A percentile compares a stretch with the other conserved stretches of the same genome.
phyloP scores from a whole-genome alignment of 768 basidiomycete species.

The Panellus pusillus region DNA sequence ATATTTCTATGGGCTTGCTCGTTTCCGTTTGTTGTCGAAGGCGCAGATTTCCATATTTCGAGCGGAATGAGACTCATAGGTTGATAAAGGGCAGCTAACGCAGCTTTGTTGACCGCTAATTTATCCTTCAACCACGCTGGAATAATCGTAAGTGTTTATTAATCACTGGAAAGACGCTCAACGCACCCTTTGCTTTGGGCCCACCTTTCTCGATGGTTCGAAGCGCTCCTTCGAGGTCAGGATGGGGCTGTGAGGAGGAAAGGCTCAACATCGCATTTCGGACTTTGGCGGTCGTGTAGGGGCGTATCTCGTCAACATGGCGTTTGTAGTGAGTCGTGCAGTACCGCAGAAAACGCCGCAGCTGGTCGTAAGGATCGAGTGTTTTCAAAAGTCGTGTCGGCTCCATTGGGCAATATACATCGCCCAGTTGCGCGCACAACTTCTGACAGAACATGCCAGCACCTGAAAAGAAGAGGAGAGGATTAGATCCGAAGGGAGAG shows the following conservation, averaged over 20 bases:
- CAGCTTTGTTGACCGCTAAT: constrained; percentile 18
- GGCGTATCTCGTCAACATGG: constrained; percentile 17
- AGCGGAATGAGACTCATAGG: constrained; percentile 28
- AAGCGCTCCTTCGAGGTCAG: constrained; percentile 17
- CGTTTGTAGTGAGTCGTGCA: constrained; percentile 26
- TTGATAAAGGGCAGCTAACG: constrained; percentile 26
- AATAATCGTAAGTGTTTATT: background rate
- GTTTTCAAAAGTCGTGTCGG: constrained; percentile 9
- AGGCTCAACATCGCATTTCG: constrained; percentile 27
- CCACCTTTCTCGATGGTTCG: no score
- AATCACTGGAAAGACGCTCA: background rate
- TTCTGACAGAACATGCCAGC: constrained; percentile 16
- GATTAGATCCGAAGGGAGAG: background rate
- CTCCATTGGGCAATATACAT: constrained; percentile 9
- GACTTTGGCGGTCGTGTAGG: constrained; percentile 3
- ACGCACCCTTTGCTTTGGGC: constrained; percentile 26
- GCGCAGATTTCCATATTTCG: constrained; percentile 27
- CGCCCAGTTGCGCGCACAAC: constrained; percentile 1
- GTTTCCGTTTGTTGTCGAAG: constrained; percentile 21
- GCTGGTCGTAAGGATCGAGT: constrained; percentile 29
- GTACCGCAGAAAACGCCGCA: constrained; percentile 22
- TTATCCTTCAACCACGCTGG: constrained; percentile 32
- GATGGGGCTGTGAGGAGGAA: constrained; percentile 20
- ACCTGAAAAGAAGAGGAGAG: constrained; percentile 4
- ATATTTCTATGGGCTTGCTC: constrained; percentile 28